Evolutionary conservation across 192 early-diverging fungal genomes (phyloP).

Genomic region (Entrophospora sp.): DNA sequence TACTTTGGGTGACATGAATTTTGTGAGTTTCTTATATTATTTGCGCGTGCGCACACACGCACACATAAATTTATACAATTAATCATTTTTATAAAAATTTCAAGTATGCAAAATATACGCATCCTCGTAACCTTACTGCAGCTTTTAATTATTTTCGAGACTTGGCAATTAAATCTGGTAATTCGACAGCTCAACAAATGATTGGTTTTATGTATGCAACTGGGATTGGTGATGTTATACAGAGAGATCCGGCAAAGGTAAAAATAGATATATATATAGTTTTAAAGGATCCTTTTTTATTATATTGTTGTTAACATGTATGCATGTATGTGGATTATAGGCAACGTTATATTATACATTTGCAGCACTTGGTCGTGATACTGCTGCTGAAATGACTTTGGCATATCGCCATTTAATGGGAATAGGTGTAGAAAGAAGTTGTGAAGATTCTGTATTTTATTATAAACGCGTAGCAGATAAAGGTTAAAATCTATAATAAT

Average conservation of each 20-base stretch:
- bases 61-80: not conserved
- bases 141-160: slow-evolving; percentile 58
- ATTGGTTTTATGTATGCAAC: slow-evolving; percentile 88
- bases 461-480: slow-evolving; percentile 76
- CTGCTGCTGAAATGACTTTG: slow-evolving; percentile 69
- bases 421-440: slow-evolving; percentile 70
- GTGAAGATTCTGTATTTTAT: slow-evolving; percentile 65
- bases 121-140: slow-evolving; percentile 38
- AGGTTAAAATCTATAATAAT: too few species aligned
- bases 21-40: slow-evolving; percentile 41
- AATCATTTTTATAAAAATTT: not conserved
- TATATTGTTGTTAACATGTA: not conserved
- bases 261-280: not conserved
- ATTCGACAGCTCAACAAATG: slow-evolving; percentile 80
- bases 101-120: slow-evolving; percentile 1
- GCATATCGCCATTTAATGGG: slow-evolving; percentile 79
- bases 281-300: not conserved
- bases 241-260: slow-evolving; percentile 63
- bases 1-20: slow-evolving; percentile 61
- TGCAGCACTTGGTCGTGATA: slow-evolving; percentile 68
- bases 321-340: too few species aligned
- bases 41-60: too few species aligned
- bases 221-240: slow-evolving; percentile 61
- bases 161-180: slow-evolving; percentile 58
- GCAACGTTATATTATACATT: slow-evolving; percentile 71